Conservation (phyloP, 148 eudicot species). For the Drosera capensis region DNA sequence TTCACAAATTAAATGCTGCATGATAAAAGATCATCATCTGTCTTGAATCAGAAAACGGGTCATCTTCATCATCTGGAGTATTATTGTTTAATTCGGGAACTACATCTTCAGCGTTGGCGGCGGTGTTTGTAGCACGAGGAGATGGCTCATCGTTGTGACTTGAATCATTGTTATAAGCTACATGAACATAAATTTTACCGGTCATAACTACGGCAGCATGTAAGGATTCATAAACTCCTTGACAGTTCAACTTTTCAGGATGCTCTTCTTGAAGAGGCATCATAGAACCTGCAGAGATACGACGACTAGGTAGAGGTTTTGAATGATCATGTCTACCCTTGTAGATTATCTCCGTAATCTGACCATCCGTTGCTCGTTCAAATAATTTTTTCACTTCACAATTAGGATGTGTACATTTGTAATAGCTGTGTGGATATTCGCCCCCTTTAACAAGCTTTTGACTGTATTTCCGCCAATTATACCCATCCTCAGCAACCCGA, state of each 20-base stretch:
- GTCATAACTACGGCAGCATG: too few relatives aligned
- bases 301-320: conserved; percentile 83
- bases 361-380: conserved; percentile 79
- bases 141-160: conserved; percentile 41
- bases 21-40: not conserved
- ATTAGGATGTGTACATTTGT: conserved; percentile 90
- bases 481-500: conserved; percentile 88
- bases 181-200: conserved; percentile 21
- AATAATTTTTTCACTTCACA: conserved; percentile 97
- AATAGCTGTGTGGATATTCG: conserved; percentile 94
- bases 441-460: conserved; percentile 98
- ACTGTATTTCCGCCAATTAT: conserved; percentile 96
- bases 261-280: conserved; percentile 65
- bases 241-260: conserved; percentile 36
- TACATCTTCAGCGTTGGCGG: conserved; percentile 32
- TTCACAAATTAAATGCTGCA: not conserved
- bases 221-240: conserved; percentile 65
- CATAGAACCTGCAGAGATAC: conserved; percentile 64
- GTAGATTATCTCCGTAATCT: conserved; percentile 79
- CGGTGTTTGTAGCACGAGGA: conserved; percentile 44
- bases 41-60: conserved; percentile 37
- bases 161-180: conserved; percentile 28
- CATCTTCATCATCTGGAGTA: conserved; percentile 50
- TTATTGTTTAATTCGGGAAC: conserved; percentile 41
- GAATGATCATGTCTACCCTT: conserved; percentile 96